phyloP scores from a whole-genome alignment of 805 yeast genomes.

The Candida hungchunana region DNA sequence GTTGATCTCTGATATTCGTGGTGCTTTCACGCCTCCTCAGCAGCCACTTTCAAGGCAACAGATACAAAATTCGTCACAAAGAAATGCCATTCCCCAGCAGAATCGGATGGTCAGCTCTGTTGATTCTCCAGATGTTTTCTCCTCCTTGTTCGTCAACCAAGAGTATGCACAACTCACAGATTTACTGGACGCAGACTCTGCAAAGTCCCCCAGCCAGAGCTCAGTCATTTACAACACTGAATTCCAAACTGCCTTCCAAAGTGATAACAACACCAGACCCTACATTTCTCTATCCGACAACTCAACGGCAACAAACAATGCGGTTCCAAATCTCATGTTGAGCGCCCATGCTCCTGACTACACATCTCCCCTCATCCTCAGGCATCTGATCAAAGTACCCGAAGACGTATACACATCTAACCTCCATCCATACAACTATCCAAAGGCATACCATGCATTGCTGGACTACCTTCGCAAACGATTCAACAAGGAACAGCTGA shows the following conservation, averaged over 20 bases:
- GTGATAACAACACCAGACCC: constrained; percentile 27
- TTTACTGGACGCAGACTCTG: constrained; percentile 27
- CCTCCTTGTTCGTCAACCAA: constrained; percentile 35
- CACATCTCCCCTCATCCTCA: constrained; percentile 52
- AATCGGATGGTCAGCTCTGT: constrained; percentile 3
- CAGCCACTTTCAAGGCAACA: constrained; percentile 4
- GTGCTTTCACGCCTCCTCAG: constrained; percentile 5
- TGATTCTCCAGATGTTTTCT: constrained; percentile 27
- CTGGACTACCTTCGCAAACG: constrained; percentile 71
- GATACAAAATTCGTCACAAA: neutral
- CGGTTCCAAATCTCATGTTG: constrained; percentile 13
- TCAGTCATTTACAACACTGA: constrained; percentile 23
- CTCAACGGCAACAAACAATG: constrained; percentile 12
- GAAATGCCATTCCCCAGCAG: neutral
- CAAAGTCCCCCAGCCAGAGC: constrained; percentile 22
- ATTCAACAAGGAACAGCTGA: constrained; percentile 66
- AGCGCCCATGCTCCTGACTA: constrained; percentile 33
- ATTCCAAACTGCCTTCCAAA: constrained; percentile 26
- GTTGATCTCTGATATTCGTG: constrained; percentile 1
- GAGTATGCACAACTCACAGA: constrained; percentile 39
- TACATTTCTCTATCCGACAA: constrained; percentile 27
- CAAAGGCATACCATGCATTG: constrained; percentile 86
- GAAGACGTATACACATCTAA: constrained; percentile 79
- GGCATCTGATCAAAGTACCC: constrained; percentile 60
- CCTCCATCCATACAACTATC: constrained; percentile 81